phyloP scores from a whole-genome alignment of 495 filamentous ascomycete species.

The Annulohypoxylon maeteangense region DNA sequence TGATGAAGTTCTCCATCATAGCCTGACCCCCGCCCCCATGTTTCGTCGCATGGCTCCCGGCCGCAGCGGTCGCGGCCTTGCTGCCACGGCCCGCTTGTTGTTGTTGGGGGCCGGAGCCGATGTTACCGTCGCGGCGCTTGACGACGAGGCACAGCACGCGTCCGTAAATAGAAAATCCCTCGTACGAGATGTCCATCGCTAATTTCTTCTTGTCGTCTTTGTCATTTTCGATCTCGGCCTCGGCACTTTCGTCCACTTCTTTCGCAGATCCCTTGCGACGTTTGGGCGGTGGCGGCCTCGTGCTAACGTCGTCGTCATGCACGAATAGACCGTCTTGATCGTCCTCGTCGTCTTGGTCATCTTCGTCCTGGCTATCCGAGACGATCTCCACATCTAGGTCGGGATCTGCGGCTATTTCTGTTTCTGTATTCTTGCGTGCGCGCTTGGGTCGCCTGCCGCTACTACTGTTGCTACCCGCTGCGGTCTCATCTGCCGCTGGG shows the following conservation, averaged over 20 bases:
- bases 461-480: slow-evolving; percentile 32
- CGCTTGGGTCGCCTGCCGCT: slow-evolving; percentile 45
- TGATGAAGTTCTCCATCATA: slow-evolving; percentile 95
- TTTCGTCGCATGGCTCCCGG: slow-evolving; percentile 47
- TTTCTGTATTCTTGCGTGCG: slow-evolving; percentile 45
- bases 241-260: slow-evolving; percentile 47
- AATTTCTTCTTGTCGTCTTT: slow-evolving; percentile 90
- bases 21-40: slow-evolving; percentile 67
- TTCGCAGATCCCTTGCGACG: slow-evolving; percentile 54
- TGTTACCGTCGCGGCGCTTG: slow-evolving; percentile 63
- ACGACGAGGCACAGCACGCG: slow-evolving; percentile 91
- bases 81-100: slow-evolving; percentile 37
- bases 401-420: slow-evolving; percentile 43
- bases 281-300: slow-evolving; percentile 56
- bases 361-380: slow-evolving; percentile 43
- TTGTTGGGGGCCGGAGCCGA: slow-evolving; percentile 38
- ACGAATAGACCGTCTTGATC: slow-evolving; percentile 52
- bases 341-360: slow-evolving; percentile 32
- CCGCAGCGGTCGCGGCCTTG: slow-evolving; percentile 34
- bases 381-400: slow-evolving; percentile 32
- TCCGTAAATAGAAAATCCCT: slow-evolving; percentile 94
- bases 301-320: slow-evolving; percentile 44
- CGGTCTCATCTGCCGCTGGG: slow-evolving; percentile 52
- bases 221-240: slow-evolving; percentile 45
- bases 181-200: slow-evolving; percentile 83